Evolutionary conservation across 169 alveolate genomes (phyloP), one percentile per base, ranked within the genome.

Genomic region (Plasmodium sp.): DNA sequence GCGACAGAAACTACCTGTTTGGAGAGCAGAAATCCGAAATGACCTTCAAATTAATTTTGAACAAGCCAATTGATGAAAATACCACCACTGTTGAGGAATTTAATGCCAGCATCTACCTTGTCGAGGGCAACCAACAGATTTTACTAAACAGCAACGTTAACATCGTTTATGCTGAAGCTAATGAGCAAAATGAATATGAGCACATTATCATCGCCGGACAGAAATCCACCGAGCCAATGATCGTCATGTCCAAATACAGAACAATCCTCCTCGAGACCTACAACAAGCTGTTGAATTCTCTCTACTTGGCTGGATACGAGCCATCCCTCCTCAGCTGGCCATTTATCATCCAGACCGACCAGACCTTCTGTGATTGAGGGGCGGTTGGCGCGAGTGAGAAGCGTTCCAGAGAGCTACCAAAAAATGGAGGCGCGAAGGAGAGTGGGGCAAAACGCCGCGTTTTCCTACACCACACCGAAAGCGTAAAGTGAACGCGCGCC

Each of bases 271-370:
- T 67, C 67, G 95, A 91, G 27, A 81, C 91, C 4, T 91, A 81
- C 27, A 91, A 91, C 58, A 91, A 81, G 81, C 43, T 91, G 3
- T 34, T 91, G 33, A 91, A 91, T 27, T 62, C 95, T 1, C 92
- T 91, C 33, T 91, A 91, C 36, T 43, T 81, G 54, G 91, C 95
- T 91, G 95, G 95, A 36, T 91, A 91, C 27, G 92, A 91, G 2
- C 92, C 95, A 16, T 67, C 91, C 16, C 95, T 91, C 51, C 56
- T 91, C 10, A 91, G 27, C 31, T 91, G 95, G 95, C 95, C 95
- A 67, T 91, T 91, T 51, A 81, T 91, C 62, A 62, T 91, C 31
- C 92, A 80, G 41, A 81, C 92, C 18, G 95, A 91, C 72, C 95
- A 91, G 83, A 91, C 95, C 7, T 81, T 91, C 56, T 91, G 95